These are phyloP conservation scores for Suhomyces panamericanus DNA, from an alignment of 1,139 yeast species.

Conservation along the genomic window DNA sequence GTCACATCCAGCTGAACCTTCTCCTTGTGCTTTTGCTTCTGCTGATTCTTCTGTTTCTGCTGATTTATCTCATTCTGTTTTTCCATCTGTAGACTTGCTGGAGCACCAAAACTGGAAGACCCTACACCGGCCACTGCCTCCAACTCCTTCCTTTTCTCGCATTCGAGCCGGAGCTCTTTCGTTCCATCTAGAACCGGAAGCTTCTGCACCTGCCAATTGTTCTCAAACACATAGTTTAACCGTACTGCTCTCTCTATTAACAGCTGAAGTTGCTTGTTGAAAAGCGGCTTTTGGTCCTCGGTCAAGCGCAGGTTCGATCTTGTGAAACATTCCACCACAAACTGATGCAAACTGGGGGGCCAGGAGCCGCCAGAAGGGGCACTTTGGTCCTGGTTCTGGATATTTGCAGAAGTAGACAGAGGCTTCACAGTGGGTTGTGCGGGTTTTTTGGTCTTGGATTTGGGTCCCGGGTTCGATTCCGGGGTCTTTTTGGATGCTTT, in stretches of 20 bases:
- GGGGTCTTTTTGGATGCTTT: not conserved
- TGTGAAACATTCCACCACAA: conserved; percentile 47
- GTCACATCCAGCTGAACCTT: too few species aligned
- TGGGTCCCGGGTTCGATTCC: not conserved
- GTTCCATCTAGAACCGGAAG: conserved; percentile 51
- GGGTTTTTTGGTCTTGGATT: not conserved
- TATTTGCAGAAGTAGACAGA: not conserved
- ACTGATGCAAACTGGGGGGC: conserved; percentile 50
- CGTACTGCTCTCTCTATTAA: conserved; percentile 53
- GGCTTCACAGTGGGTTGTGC: not conserved
- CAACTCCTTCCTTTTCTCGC: conserved; percentile 11
- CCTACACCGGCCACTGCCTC: not conserved
- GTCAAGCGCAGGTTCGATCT: conserved; percentile 26
- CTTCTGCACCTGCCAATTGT: conserved; percentile 60
- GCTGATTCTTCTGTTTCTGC: too few species aligned
- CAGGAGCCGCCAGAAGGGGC: conserved; percentile 23
- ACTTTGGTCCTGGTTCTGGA: not conserved
- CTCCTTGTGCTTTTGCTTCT: too few species aligned
- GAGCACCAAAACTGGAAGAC: not conserved
- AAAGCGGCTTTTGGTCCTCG: conserved; percentile 30
- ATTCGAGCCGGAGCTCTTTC: conserved; percentile 18
- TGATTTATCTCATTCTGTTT: too few species aligned
- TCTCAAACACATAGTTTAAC: conserved; percentile 46
- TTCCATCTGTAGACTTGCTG: too few species aligned
- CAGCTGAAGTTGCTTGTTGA: conserved; percentile 47